A percentile compares a stretch with the other conserved stretches of the same genome.
These are phyloP conservation scores for Phytomonas sp. DNA, from an alignment of 208 protist genomes.

Conservation along the genomic window DNA sequence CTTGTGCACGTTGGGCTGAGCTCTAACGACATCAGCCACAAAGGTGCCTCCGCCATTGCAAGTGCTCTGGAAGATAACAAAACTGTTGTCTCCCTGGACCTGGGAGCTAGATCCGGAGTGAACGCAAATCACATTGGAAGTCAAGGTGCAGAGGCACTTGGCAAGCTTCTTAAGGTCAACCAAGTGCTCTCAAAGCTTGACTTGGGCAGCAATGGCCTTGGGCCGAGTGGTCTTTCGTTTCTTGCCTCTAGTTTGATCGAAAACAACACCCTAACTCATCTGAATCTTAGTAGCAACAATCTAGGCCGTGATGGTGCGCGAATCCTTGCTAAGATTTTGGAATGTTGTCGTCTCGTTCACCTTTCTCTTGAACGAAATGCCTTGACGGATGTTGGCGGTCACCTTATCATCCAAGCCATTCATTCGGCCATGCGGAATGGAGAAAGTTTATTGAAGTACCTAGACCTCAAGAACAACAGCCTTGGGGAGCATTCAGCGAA, in stretches of 20 bases:
- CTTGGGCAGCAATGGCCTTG: constrained; percentile 86
- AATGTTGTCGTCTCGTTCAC: constrained; percentile 30
- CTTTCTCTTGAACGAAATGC: constrained; percentile 68
- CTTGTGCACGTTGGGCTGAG: constrained; percentile 82
- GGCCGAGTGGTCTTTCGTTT: constrained; percentile 47
- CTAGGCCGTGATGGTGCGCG: constrained; percentile 63
- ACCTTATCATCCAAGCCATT: constrained; percentile 50
- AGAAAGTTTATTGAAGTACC: constrained; percentile 31
- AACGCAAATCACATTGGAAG: constrained; percentile 90
- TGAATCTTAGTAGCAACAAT: constrained; percentile 84
- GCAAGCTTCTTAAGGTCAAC: constrained; percentile 66
- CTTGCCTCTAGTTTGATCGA: constrained; percentile 51
- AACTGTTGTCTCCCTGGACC: constrained; percentile 87
- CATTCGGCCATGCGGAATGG: constrained; percentile 40
- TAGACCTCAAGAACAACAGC: constrained; percentile 70
- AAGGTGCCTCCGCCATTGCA: constrained; percentile 68
- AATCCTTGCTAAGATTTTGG: constrained; percentile 51
- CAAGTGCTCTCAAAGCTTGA: constrained; percentile 78
- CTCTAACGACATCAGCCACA: constrained; percentile 87
- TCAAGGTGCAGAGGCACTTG: constrained; percentile 71
- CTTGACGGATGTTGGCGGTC: constrained; percentile 63
- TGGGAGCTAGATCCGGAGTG: constrained; percentile 75
- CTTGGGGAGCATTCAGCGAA: constrained; percentile 41
- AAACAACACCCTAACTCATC: constrained; percentile 70
- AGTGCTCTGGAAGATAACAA: constrained; percentile 77